Evolutionary conservation across 2,329 filamentous ascomycete genomes (phyloP), one percentile per base, ranked within the genome.

Genomic region (Coniochaeta sp.): DNA sequence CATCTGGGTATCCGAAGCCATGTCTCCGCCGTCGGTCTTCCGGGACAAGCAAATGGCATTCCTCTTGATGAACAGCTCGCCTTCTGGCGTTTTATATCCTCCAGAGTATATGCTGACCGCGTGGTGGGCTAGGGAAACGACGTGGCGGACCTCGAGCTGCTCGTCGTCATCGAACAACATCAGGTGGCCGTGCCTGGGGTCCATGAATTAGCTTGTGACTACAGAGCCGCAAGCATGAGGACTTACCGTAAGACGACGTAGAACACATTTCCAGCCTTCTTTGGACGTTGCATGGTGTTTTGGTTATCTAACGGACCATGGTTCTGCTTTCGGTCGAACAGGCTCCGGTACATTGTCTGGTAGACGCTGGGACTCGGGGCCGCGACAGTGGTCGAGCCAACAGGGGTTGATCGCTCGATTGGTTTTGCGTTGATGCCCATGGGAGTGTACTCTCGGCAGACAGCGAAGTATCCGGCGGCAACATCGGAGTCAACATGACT

Each of bases 101-200:
- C 92, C 93, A 7, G 88, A 90, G 73, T 93, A 95, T 68, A 98
- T 85, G 67, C 88, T 89, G 60, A 98, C 84, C 62, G 88, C 83
- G 75, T 98, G 91, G 68, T 96, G 89, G 36, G 91, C 89, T 10
- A 99, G 82, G 0, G 93, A 96, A 60, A 99, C 91, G 59, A 99
- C 95, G 75, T 98, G 92, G 64, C 93, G 89, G 17, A 99, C 95
- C 74, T 99, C 95, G 66, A 97, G 82, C 73, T 98, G 93, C 66
- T 96, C 91, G 58, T 91, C 87, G 70, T 98, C 93, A 71, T 99
- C 95, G 73, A 97, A 99, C 10, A 99, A 85, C 91, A 99, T 97
- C 57, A 99, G 78, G 71, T 98, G 93, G 40, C 93, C 93, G 74
- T 97, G 93, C 70, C 92, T 93, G 62, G 56, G 19, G 10, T 8